Evolutionary conservation across 148 eudicot species (phyloP).

Genomic region (Nepenthes mirabilis): DNA sequence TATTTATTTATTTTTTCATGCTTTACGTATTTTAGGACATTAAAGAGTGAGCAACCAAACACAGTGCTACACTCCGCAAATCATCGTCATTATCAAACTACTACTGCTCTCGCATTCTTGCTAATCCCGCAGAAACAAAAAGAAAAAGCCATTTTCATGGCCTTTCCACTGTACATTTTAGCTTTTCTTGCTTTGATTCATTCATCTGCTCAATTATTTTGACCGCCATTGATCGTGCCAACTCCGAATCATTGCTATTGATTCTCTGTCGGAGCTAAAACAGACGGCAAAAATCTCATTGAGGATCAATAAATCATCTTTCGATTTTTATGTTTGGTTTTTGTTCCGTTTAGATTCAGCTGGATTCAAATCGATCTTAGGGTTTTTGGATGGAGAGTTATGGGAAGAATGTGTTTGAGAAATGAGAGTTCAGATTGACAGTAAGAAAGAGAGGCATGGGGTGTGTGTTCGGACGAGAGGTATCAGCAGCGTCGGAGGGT

Average conservation of each 20-base stretch:
- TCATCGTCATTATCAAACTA: no score
- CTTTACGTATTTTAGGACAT: no score
- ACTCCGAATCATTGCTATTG: conserved; percentile 7
- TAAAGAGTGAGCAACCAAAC: no score
- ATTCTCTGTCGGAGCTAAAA: conserved; percentile 1
- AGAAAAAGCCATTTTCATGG: no score
- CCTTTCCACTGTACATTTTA: no score
- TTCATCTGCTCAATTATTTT: neutral
- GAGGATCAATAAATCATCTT: neutral
- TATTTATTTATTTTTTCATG: no score
- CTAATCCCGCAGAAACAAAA: no score
- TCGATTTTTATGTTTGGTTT: neutral
- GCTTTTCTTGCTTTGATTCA: no score
- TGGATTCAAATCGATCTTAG: neutral
- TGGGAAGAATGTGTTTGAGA: conserved; percentile 22
- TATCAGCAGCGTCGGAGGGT: conserved; percentile 29
- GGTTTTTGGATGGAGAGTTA: conserved; percentile 10
- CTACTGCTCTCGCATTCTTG: no score
- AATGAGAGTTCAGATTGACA: conserved; percentile 28
- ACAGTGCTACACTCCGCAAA: no score
- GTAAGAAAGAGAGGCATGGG: conserved; percentile 17
- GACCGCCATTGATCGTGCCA: conserved; percentile 10
- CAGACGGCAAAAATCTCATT: neutral
- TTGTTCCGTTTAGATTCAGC: neutral
- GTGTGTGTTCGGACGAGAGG: conserved; percentile 25